Base-by-base conservation (phyloP, 768 basidiomycete species). In the Phlegmacium glaucopus region DNA sequence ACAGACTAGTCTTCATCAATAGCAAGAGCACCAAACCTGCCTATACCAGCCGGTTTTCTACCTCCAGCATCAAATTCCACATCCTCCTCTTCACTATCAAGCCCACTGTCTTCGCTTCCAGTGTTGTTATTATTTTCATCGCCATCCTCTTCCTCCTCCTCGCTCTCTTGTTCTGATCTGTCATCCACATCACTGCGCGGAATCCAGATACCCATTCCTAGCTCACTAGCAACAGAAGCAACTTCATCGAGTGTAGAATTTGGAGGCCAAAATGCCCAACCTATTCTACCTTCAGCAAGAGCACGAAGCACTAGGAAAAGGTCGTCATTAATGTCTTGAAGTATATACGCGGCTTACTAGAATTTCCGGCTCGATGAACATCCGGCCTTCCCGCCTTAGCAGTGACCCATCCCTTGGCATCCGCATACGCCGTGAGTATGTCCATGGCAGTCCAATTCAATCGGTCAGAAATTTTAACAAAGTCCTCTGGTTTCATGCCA, bases 351-450 rank as follows among this genome's bases (percentile, higher is more conserved):
- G 7, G 79, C 90, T 63, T 62, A 93, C 93, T 83, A 9, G 83
- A 81, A 62, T 94, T 94, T 27, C 93, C 94, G 3, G 94, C 90
- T 35, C 94, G 79, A 59, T 91, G 85, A 17, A 88, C 70, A 66
- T 98, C 94, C 2, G 93, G 86, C 51, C 94, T 67, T 1, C 92
- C 94, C 5, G 90, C 90, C 64, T 93, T 89, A 9, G 94, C 94
- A 27, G 94, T 97, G 35, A 94, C 65, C 84, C 86, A 92, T 15
- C 89, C 86, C 61, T 87, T 90, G 48, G 75, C 71, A 42, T 78
- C 62, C 1, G 94, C 92, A 63, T 87, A 88, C 3, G 85, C 83
- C 4, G 77, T 81, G 50, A 96, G 75, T 41, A 97, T 75, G 55
- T 91, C 88, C 71, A 87, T 90, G 4, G 93, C 85, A 1, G 91